Evolutionary conservation across 2,329 filamentous ascomycete genomes (phyloP).

Genomic region (Myriosclerotinia duriaeana): DNA sequence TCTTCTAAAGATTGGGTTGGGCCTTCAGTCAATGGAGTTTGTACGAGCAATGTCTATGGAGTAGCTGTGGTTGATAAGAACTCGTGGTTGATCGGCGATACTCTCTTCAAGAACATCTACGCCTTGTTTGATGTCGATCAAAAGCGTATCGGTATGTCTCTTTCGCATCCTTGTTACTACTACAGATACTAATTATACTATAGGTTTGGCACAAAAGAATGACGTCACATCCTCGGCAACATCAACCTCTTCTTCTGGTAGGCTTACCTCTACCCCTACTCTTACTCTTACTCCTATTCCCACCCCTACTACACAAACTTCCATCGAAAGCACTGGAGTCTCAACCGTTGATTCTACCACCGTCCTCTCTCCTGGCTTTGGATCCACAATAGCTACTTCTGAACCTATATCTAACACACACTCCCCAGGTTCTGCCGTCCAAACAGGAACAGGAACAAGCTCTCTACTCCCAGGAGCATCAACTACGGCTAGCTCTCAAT

Average conservation of each 20-base stretch:
- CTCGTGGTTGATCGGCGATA: constrained; percentile 80
- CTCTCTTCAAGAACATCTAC: constrained; percentile 89
- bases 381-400: constrained; percentile 9
- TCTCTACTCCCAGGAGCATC: background rate
- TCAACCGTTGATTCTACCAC: background rate
- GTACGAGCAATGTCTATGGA: constrained; percentile 73
- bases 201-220: constrained; percentile 23
- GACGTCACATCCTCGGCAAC: background rate
- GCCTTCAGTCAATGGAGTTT: constrained; percentile 45
- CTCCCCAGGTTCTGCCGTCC: constrained; percentile 8
- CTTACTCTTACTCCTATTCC: background rate
- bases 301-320: background rate
- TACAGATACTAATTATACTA: background rate
- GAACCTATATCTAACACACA: constrained; percentile 4
- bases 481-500: constrained; percentile 2
- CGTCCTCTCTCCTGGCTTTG: background rate
- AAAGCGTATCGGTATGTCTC: constrained; percentile 57
- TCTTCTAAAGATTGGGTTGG: constrained; percentile 70
- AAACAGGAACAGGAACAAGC: constrained; percentile 1
- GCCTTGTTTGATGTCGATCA: constrained; percentile 77
- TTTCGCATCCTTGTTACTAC: background rate
- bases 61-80: constrained; percentile 58
- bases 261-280: constrained; percentile 24
- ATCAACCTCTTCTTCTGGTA: constrained; percentile 25
- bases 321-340: constrained; percentile 4